phyloP scores from a whole-genome alignment of 345 rosid genomes.

The Lepidium aucheri region DNA sequence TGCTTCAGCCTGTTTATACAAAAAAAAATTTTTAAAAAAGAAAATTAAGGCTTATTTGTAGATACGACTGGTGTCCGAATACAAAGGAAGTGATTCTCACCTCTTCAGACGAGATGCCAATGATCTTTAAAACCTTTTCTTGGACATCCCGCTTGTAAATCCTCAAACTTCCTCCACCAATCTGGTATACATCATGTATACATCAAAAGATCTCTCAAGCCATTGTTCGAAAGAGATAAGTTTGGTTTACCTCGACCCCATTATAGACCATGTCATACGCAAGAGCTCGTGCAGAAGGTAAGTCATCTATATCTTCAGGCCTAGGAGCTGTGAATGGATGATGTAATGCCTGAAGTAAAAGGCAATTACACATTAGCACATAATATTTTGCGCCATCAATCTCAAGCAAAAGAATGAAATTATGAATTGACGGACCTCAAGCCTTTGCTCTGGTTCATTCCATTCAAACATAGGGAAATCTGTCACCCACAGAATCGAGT shows the following conservation, averaged over 20 bases:
- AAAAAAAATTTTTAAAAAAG: background rate
- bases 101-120: slow-evolving; percentile 75
- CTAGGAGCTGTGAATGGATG: slow-evolving; percentile 97
- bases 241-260: slow-evolving; percentile 73
- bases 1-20: slow-evolving; percentile 61
- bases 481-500: slow-evolving; percentile 91
- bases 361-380: slow-evolving; percentile 5
- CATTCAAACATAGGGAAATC: slow-evolving; percentile 98
- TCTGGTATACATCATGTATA: slow-evolving; percentile 37
- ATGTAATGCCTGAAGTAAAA: slow-evolving; percentile 66
- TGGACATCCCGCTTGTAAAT: slow-evolving; percentile 82
- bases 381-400: background rate
- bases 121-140: slow-evolving; percentile 72
- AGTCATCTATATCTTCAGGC: slow-evolving; percentile 80
- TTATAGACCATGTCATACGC: slow-evolving; percentile 98
- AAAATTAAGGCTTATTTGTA: background rate
- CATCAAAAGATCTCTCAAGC: background rate
- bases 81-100: slow-evolving; percentile 28
- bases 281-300: slow-evolving; percentile 85
- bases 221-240: background rate
- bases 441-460: slow-evolving; percentile 79
- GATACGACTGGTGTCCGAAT: background rate
- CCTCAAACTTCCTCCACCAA: slow-evolving; percentile 99
- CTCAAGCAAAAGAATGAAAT: background rate
- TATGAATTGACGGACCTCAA: slow-evolving; percentile 56